Evolutionary conservation across 371 early-diverging fungal genomes (phyloP).

Genomic region (Conidiobolus incongruus): DNA sequence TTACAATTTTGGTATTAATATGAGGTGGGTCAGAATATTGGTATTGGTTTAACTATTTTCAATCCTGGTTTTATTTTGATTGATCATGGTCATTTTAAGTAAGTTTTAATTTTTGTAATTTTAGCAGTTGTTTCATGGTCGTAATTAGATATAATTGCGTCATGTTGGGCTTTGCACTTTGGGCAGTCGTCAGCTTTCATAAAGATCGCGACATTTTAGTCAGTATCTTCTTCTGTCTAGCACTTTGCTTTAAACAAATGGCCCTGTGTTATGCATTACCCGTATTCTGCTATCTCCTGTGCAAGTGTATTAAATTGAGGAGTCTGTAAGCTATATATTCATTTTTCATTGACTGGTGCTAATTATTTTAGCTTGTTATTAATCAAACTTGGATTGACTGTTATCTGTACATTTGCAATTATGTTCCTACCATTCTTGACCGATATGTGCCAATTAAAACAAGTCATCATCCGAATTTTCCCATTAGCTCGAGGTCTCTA

Average conservation of each 20-base stretch:
- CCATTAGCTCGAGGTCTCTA: constrained; percentile 85
- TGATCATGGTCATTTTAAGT: constrained; percentile 93
- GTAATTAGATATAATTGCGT: constrained; percentile 58
- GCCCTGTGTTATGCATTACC: constrained; percentile 79
- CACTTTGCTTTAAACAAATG: constrained; percentile 89
- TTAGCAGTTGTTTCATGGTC: not conserved
- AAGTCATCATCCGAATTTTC: constrained; percentile 65
- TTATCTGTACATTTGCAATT: constrained; percentile 36
- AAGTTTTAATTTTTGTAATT: constrained; percentile 2
- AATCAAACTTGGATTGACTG: constrained; percentile 44
- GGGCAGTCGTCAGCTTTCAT: constrained; percentile 42
- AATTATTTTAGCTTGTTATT: not conserved
- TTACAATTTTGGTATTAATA: too few relatives aligned
- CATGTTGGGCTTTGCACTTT: constrained; percentile 75
- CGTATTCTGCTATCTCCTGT: constrained; percentile 67
- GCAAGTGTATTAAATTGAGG: constrained; percentile 24
- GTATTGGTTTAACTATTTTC: too few relatives aligned
- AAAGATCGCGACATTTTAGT: constrained; percentile 35
- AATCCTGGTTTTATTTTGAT: constrained; percentile 74
- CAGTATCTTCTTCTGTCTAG: constrained; percentile 47
- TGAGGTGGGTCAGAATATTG: too few relatives aligned
- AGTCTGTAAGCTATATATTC: constrained; percentile 1
- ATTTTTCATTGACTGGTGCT: not conserved
- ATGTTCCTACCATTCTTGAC: constrained; percentile 44
- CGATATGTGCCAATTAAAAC: constrained; percentile 34